Evolutionary conservation across 148 eudicot species (phyloP), one percentile per base, ranked within the genome.

Genomic region (Mesembryanthemum crystallinum): DNA sequence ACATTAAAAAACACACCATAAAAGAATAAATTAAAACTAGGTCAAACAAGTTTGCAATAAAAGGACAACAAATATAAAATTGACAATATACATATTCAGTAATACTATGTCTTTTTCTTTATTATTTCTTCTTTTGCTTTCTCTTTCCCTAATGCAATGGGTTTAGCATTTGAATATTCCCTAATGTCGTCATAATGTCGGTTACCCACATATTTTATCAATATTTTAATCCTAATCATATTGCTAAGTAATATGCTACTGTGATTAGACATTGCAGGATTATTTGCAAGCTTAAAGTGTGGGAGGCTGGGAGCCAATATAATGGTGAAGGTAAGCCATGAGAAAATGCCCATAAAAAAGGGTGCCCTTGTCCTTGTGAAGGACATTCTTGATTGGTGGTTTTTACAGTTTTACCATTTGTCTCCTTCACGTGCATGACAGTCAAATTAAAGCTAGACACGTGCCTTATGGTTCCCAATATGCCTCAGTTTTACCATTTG

Each of bases 321-420:
- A n/a, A n/a, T n/a, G 3, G 39, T 35, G 39, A 35, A 35, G 6
- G 39, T 35, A 35, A 3, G 3, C 39, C 39, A 35, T 35, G 39
- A 35, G 6, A 35, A 1, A 17, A 0, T 57, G 61, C 8, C 61
- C 24, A 9, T 57, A 20, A 57, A 57, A 57, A 15, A 57, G 2
- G 61, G 9, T 10, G 1, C 1, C 15, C 1, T 10, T 1, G 61
- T 8, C 61, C 30, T 23, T 59, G 69, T 65, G 27, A 7, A 39
- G 54, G 54, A 24, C 54, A 39, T 11, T 4, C 30, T 67, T 25
- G 13, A 37, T 66, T 37, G 70, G 70, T 29, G n/a, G 21, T 11
- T 39, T 29, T 24, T 25, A 23, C 28, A 25, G 72, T 47, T 68
- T 68, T 68, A 43, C 72, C n/a, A 68, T 43, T 68, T 43, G 72